phyloP scores from a whole-genome alignment of 106 monocot species.

The Phalaenopsis equestris region DNA sequence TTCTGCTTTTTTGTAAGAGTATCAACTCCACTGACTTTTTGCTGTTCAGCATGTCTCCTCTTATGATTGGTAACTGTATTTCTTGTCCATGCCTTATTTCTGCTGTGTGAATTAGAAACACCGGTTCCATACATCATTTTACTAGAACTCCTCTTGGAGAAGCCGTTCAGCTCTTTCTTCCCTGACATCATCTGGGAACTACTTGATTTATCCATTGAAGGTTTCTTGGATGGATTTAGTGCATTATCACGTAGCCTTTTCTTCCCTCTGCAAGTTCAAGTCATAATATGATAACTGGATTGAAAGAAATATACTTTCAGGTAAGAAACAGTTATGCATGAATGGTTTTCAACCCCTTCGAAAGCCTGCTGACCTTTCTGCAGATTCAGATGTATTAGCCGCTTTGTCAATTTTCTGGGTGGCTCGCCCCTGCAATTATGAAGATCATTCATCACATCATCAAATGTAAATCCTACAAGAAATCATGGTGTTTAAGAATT shows the following conservation, averaged over 20 bases:
- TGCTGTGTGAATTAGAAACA: background rate
- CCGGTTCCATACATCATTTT: background rate
- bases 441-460: background rate
- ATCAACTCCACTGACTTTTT: too few relatives aligned
- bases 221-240: background rate
- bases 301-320: background rate
- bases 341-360: conserved; percentile 12
- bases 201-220: background rate
- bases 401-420: conserved; percentile 20
- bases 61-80: conserved; percentile 12
- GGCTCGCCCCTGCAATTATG: conserved; percentile 23
- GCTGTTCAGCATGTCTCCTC: conserved; percentile 8
- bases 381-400: conserved; percentile 1
- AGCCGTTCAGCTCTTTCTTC: conserved; percentile 13
- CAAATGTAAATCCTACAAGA: background rate
- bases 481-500: background rate
- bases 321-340: background rate
- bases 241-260: conserved; percentile 13
- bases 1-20: too few relatives aligned
- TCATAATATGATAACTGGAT: background rate
- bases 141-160: background rate
- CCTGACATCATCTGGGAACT: background rate
- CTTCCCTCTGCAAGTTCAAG: conserved; percentile 22
- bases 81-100: background rate
- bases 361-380: conserved; percentile 5